Percentiles rank a stretch among this genome's conserved stretches.
Evolutionary conservation across 345 rosid genomes (phyloP).

Genomic region (Lagerstroemia speciosa): DNA sequence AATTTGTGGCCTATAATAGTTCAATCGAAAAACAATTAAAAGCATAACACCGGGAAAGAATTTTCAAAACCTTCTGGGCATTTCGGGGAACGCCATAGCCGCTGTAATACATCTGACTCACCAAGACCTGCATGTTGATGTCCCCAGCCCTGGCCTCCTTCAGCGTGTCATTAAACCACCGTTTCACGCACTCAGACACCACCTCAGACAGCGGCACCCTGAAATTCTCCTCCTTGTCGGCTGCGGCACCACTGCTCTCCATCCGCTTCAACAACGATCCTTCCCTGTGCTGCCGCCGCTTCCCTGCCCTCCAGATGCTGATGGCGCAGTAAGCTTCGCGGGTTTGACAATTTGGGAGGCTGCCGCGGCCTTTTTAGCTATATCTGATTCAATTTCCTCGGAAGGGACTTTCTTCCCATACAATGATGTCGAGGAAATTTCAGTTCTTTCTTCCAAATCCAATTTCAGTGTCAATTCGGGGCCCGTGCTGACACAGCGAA

Average conservation of each 20-base stretch:
- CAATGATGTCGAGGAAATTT: constrained; percentile 6
- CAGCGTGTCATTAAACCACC: constrained; percentile 90
- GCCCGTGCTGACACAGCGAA: background rate
- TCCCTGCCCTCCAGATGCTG: background rate
- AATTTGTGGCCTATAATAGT: too few relatives aligned
- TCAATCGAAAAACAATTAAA: background rate
- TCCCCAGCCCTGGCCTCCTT: constrained; percentile 91
- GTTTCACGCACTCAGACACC: constrained; percentile 76
- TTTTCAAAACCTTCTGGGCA: constrained; percentile 51
- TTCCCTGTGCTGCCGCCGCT: constrained; percentile 1
- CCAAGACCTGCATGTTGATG: constrained; percentile 77
- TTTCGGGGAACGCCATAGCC: constrained; percentile 89
- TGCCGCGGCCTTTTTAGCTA: background rate
- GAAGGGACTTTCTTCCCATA: constrained; percentile 51
- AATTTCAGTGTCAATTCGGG: background rate
- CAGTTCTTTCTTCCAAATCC: background rate
- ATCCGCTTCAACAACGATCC: constrained; percentile 14
- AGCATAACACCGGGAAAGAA: background rate
- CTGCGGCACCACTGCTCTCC: constrained; percentile 27
- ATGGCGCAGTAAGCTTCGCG: background rate
- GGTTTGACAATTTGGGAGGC: background rate
- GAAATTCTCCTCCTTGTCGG: constrained; percentile 9
- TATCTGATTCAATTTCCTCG: constrained; percentile 13
- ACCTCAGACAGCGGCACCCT: constrained; percentile 68
- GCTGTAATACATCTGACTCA: constrained; percentile 85